Conservation (phyloP, 345 rosid genomes). For the Hibiscus mutabilis region DNA sequence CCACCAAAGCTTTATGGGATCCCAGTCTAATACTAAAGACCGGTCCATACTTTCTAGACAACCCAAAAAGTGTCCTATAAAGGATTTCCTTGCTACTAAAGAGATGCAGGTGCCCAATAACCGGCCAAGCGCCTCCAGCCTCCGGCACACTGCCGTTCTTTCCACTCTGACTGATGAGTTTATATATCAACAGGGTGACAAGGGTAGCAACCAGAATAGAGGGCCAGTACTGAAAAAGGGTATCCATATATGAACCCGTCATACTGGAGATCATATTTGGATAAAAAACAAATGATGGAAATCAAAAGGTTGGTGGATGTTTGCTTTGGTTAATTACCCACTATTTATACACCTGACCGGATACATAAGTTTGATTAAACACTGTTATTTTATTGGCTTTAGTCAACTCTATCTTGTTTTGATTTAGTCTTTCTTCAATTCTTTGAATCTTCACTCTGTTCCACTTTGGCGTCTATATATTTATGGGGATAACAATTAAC, state of each 20-base stretch:
- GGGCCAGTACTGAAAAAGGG: neutral
- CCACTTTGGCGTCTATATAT: neutral
- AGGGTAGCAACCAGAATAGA: neutral
- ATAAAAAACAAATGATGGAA: neutral
- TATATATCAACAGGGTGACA: conserved; percentile 1
- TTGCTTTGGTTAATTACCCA: neutral
- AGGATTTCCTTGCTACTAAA: conserved; percentile 14
- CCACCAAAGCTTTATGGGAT: too few relatives aligned
- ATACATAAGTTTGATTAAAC: neutral
- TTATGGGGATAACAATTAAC: neutral
- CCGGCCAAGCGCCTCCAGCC: conserved; percentile 30
- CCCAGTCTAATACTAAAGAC: too few relatives aligned
- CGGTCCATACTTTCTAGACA: too few relatives aligned
- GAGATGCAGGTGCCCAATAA: conserved; percentile 36
- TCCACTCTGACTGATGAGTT: conserved; percentile 2
- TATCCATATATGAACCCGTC: neutral
- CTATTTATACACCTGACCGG: neutral
- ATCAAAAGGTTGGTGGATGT: neutral
- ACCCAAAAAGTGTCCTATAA: too few relatives aligned
- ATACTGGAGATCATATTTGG: neutral
- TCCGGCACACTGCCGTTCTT: conserved; percentile 16
- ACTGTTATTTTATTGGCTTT: neutral
- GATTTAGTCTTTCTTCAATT: neutral
- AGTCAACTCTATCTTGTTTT: neutral
- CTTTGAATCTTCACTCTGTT: neutral